Base-by-base conservation (phyloP, 345 rosid genomes). In the Combretum micranthum region DNA sequence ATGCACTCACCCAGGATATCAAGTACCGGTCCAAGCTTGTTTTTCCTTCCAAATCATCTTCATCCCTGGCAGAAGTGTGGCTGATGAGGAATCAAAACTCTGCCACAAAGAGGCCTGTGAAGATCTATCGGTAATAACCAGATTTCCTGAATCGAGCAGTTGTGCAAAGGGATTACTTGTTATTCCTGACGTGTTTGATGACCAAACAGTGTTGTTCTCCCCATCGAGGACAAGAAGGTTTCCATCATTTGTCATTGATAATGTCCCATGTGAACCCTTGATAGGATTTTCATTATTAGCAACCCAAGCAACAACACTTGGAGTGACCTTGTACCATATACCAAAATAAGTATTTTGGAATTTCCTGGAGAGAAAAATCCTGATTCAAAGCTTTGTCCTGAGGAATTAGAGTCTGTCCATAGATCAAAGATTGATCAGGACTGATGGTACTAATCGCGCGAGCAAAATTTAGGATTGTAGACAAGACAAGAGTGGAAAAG, bases 31-130 rank as follows among this genome's bases (percentile, higher is more conserved):
- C 47, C 3, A 43, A 45, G 7, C 61, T 20, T 1, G 61, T 42
- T 32, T 32, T 32, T 32, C 0, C 52, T 57, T 23, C 84, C 75
- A 61, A 22, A 67, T 72, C 2, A 76, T 10, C 39, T 73, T 80
- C 84, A 76, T 80, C 42, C 65, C 81, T 3, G 75, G 73, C 17
- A 80, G 55, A 45, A 76, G 15, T 15, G 75, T 76, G 55, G 73
- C 68, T 0, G 75, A 65, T 14, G 78, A 81, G 13, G 63, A 2
- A 59, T 76, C 84, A 44, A 79, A 79, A 56, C 90, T 83, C 64
- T 83, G 78, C 90, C 90, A 83, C 3, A 67, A 4, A 0, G 6
- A 59, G 17, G 0, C 16, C 10, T 58, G 59, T n/a, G 59, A 54
- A 52, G 42, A 56, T 0, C 44, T 58, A 2, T 62, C 72, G 51